Evolutionary conservation across 768 basidiomycete species (phyloP), one percentile per base, ranked within the genome.

Genomic region (Boletellus ananiceps): DNA sequence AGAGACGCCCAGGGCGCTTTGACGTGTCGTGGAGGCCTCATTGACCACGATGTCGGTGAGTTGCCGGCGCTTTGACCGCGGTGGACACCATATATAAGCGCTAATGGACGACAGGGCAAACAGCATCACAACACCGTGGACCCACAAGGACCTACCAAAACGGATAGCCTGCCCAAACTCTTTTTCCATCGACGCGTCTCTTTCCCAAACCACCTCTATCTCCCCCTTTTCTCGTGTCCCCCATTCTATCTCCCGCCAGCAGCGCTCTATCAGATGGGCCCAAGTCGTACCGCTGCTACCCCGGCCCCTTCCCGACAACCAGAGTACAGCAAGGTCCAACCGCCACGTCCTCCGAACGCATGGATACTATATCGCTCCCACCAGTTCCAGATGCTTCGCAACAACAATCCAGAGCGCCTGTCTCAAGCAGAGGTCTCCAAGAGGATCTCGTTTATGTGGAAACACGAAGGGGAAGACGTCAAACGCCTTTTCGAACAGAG

Each of bases 351-450:
- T 3, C 81, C 83, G 9, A 92, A 91, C 61, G 82, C 88, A 0
- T 92, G 87, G 86, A 91, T 92, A 50, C 55, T 91, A 14, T 92
- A 86, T 66, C 80, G 89, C 36, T 80, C 84, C 3, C 75, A 80
- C 52, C 81, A 77, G 59, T 70, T 79, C 37, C 68, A 0, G 1
- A 0, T 5, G 18, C 34, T 61, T 18, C 51, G 51, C 25, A 65
- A 51, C 62, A 69, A 11, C 62, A 49, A 55, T 32, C 9, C 27
- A 29, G 54, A 69, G 51, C 53, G 74, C 34, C 45, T 69, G 6
- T 66, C 78, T 6, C 88, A 89, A 62, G 79, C 80, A 4, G 74
- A 77, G 15, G 76, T 88, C 42, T 89, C 87, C 40, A 79, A 77
- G 54, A 52, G 76, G 16, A 82, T 91, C 48, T 75, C 82, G 9